Base-by-base conservation (phyloP, 306 rosid genomes). In the Begonia masoniana region DNA sequence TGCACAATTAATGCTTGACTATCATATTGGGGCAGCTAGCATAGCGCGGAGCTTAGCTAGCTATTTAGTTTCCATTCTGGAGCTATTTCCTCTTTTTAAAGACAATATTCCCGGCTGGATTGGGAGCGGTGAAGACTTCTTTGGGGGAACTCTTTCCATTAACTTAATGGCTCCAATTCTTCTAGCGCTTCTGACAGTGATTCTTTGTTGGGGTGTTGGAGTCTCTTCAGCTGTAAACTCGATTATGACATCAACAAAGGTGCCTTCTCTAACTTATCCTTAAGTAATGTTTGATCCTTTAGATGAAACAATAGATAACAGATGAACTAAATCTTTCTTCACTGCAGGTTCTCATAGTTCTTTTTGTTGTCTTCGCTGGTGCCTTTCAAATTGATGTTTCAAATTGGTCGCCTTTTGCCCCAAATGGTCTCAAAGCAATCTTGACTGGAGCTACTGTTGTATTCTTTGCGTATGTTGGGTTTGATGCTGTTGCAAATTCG, bases 401-500 rank as follows among this genome's bases (percentile, higher is more conserved):
- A 64, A 92, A 92, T 63, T 92, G 96, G 99, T 77, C 94, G 61
- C 99, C 99, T 55, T 92, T 92, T 75, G 82, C 79, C 71, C 99
- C 99, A 58, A 70, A 77, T 74, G 99, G 96, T 65, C 14, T 72
- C 4, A 68, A 77, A 64, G 48, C 72, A 51, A 72, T 86, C 62
- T 78, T 86, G 63, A 86, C 95, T 0, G 99, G 99, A 68, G 99
- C 99, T 39, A 92, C 99, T 6, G 88, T 86, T 51, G 99, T 91
- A 41, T 91, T 91, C 68, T 91, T 91, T 72, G 94, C 99, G 36
- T 91, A 91, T 65, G 94, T 92, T 71, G 99, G 99, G 50, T 92
- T 92, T 73, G 99, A 92, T 70, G 99, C 99, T 15, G 96, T 92
- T 79, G 99, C 99, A 36, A 92, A 92, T 79, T 92, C 99, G 66